Base-by-base conservation (phyloP, 495 filamentous ascomycete genomes). In the Xylaria bambusicola region DNA sequence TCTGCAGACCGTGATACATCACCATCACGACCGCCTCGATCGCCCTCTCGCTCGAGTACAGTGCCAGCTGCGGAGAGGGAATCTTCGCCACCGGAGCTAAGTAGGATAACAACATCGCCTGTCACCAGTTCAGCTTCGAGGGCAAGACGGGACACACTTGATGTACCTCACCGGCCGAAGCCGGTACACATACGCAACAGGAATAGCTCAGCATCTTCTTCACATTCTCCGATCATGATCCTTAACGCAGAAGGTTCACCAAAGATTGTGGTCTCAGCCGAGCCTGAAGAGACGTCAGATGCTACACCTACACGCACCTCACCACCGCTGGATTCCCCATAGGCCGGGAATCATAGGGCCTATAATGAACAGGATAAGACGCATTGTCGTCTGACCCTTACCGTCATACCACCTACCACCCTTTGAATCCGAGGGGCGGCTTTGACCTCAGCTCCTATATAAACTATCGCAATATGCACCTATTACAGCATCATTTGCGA, bases 81-180 rank as follows among this genome's bases (percentile, higher is more conserved):
- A 15, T 13, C 17, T 38, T 24, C 31, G 6, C 13, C 55, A 27
- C 21, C 1, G 1, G 57, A 60, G 24, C 12, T 66, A 55, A 3
- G 40, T 45, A 18, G 66, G 66, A 2, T 27, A 18, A 48, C 61
- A 60, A 29, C 45, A 45, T 45, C 49, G 29, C 48, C 21, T 13
- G 6, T 57, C 63, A 50, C 10, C 7, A 60, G 59, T 15, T 63
- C 61, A 0, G 55, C 56, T n/a, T 41, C 23, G 17, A 60, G 57
- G 42, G 50, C 56, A 27, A 61, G 71, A 58, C 65, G 66, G 0
- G 66, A 69, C 29, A 74, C 70, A 2, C 70, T 74, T 12, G 60
- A 68, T 29, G 70, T 71, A 6, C 67, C 67, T 0, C 46, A 9
- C 1, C 57, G 29, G 1, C 38, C 38, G 3, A 46, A 41, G 9